Base-by-base conservation (phyloP, 1,284 basidiomycete genomes). In the Moniliophthora roreri region DNA sequence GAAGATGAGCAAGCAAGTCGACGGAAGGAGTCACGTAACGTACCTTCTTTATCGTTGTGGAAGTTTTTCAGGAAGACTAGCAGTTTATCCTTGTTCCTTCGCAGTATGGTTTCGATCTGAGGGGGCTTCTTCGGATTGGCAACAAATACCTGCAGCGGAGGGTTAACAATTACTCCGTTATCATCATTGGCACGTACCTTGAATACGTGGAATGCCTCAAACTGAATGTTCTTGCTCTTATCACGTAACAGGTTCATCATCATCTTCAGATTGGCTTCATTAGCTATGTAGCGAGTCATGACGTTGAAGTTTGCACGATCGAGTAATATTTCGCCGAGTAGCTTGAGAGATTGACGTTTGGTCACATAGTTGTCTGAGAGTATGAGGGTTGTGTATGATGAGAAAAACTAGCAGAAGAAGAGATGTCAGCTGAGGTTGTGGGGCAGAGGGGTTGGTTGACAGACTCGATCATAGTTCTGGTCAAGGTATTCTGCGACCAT, bases 151-250 rank as follows among this genome's bases (percentile, higher is more conserved):
- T 94, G 56, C 16, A 44, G 2, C 35, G 41, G 44, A 38, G 42
- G 18, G 21, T 50, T 45, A 38, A 28, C 34, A 34, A 32, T 20
- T 38, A 42, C 13, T 50, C 15, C 2, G 6, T 35, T n/a, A 23
- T 24, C 20, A 24, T 48, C 16, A 23, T 21, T n/a, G 51, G 48
- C 21, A 60, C 64, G 9, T 54, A 95, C 96, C 84, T 99, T 99
- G 84, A 99, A 99, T 32, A 99, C 97, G 64, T 99, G 97, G 73
- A 99, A 99, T 2, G 96, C 96, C 70, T 99, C 96, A 58, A 98
- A 99, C 71, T 99, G 96, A 51, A 99, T 99, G 70, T 99, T 98
- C 78, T 94, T 93, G 79, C 93, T 96, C 79, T 95, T 95, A 67
- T 98, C 95, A 57, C 95, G 82, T 48, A 99, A 77, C 50, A 99